Evolutionary conservation across 2,329 filamentous ascomycete species (phyloP), one percentile per base, ranked within the genome.

Genomic region (Xylaria sp.): DNA sequence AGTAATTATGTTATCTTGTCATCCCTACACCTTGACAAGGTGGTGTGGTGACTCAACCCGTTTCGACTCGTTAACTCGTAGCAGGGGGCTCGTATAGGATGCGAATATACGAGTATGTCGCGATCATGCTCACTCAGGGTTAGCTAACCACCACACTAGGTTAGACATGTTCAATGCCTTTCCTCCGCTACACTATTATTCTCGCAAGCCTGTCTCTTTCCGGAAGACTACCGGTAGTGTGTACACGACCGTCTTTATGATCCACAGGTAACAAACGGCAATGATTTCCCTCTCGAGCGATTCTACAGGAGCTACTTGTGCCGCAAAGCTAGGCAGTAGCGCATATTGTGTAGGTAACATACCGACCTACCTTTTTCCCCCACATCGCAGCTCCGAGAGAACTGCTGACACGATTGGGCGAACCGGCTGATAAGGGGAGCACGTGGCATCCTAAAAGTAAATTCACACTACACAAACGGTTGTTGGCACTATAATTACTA

Each of bases 401-500:
- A n/a, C 39, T 46, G 15, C 23, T 48, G 20, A 58, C 56, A 31
- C 39, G 23, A 58, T 58, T 58, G 56, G 56, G 23, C n/a, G 56
- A 58, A 58, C 23, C n/a, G 15, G 15, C 31, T 46, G 23, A 28
- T 6, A 15, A 33, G 23, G 23, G 23, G 13, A 28, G 56, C 56
- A 58, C 56, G 56, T 58, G 56, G 56, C 23, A 28, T 58, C 39
- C 39, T 31, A 13, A 41, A 57, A 57, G 10, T n/a, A 58, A 13
- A 46, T 36, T 23, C 25, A n/a, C n/a, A 36, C 33, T 36, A 36
- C 33, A 36, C 33, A 36, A 23, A 31, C 41, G 7, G 12, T 9
- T 23, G n/a, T 58, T 55, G 56, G n/a, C 39, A 28, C 65, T 67
- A 67, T 59, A 59, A 63, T 67, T 67, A 67, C 41, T 52, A 51